Conservation (phyloP, 1,139 yeast genomes). For the Blastobotrys buckinghamii region DNA sequence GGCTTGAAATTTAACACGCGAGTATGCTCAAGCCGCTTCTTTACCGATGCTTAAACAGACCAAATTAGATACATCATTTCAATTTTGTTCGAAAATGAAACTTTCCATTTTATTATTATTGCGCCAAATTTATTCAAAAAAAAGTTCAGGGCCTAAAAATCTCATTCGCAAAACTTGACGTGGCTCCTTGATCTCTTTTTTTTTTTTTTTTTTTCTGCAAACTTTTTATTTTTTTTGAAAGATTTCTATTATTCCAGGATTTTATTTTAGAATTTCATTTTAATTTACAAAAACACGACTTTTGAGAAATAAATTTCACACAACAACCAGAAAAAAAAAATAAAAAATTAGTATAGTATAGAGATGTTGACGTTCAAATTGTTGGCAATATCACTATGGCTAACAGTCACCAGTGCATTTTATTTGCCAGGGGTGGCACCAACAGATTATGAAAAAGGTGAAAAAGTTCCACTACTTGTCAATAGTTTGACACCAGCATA, state of each 20-base stretch:
- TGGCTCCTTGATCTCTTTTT: background rate
- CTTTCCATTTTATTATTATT: too few relatives aligned
- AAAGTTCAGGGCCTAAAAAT: too few relatives aligned
- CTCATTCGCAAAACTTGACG: background rate
- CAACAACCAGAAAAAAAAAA: background rate
- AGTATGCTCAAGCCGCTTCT: too few relatives aligned
- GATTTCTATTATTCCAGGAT: background rate
- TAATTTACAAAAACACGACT: background rate
- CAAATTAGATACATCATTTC: too few relatives aligned
- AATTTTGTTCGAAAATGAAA: too few relatives aligned
- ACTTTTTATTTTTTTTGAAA: background rate
- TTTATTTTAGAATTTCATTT: background rate
- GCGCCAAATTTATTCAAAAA: too few relatives aligned
- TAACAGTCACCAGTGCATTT: slow-evolving; percentile 44
- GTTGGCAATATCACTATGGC: slow-evolving; percentile 1
- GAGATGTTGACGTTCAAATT: too few relatives aligned
- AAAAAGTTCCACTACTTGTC: slow-evolving; percentile 69
- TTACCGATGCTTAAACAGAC: too few relatives aligned
- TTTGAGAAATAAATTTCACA: too few relatives aligned
- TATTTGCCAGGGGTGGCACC: slow-evolving; percentile 96
- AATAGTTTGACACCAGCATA: slow-evolving; percentile 78
- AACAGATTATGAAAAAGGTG: slow-evolving; percentile 70
- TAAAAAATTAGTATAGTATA: background rate
- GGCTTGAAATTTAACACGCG: too few relatives aligned
- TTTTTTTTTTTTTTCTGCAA: background rate